phyloP scores from a whole-genome alignment of 805 yeast genomes.

The Wickerhamomyces tratensis region DNA sequence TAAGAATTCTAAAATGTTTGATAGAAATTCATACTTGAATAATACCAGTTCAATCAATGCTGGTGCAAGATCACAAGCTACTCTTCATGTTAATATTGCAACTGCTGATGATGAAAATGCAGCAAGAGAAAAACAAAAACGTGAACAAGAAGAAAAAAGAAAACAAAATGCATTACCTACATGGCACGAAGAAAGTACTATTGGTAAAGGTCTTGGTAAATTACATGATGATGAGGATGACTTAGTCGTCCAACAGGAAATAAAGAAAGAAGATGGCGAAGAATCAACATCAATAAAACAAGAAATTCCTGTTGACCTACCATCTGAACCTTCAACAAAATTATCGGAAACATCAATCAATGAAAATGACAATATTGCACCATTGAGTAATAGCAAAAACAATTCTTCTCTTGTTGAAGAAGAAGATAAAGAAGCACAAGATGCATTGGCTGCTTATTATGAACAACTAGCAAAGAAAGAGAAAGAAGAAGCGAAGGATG shows the following conservation, averaged over 20 bases:
- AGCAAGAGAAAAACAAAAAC: constrained; percentile 53
- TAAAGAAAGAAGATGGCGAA: constrained; percentile 4
- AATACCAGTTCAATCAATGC: constrained; percentile 36
- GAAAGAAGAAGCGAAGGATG: constrained; percentile 50
- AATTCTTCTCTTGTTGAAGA: constrained; percentile 21
- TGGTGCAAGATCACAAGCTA: constrained; percentile 65
- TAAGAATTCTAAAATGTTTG: constrained; percentile 33
- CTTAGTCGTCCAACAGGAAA: constrained; percentile 5
- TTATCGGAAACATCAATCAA: neutral
- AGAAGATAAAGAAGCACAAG: constrained; percentile 62
- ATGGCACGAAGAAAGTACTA: constrained; percentile 91
- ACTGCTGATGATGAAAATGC: constrained; percentile 78
- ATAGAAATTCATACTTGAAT: constrained; percentile 24
- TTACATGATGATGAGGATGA: constrained; percentile 41
- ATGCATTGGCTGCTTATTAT: constrained; percentile 65
- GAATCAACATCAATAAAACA: constrained; percentile 1
- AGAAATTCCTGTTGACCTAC: constrained; percentile 2
- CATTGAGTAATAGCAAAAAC: constrained; percentile 12
- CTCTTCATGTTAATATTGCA: constrained; percentile 79
- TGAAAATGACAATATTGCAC: constrained; percentile 6
- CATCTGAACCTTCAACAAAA: constrained; percentile 1
- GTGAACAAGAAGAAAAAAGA: constrained; percentile 60
- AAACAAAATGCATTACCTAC: constrained; percentile 93
- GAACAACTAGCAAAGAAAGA: constrained; percentile 67
- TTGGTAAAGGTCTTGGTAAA: constrained; percentile 56